Evolutionary conservation across 352 stramenopile species (phyloP).

Genomic region (Pythium rishiriense): DNA sequence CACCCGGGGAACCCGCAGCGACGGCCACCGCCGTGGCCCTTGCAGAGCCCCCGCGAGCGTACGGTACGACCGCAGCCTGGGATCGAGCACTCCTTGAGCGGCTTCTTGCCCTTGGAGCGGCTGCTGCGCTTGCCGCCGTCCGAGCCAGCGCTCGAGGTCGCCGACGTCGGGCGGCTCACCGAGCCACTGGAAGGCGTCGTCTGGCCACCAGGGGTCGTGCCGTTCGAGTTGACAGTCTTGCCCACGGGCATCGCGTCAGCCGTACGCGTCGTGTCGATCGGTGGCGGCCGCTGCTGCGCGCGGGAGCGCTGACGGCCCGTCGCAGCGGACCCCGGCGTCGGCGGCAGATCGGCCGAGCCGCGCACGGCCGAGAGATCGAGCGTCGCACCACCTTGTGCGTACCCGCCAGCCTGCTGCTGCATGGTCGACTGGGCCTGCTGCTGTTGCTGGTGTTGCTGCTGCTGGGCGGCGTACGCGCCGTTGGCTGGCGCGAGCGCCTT

Average conservation of each 20-base stretch:
- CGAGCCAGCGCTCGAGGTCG: constrained; percentile 22
- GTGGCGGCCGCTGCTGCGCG: constrained; percentile 23
- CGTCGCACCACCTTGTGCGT: background rate
- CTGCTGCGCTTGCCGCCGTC: constrained; percentile 18
- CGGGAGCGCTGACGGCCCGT: constrained; percentile 15
- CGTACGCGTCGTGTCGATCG: constrained; percentile 29
- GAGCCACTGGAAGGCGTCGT: constrained; percentile 23
- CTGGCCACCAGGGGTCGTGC: constrained; percentile 4
- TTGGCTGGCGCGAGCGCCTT: constrained; percentile 28
- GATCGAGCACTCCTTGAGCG: constrained; percentile 78
- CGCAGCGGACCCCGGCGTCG: background rate
- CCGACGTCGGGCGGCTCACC: constrained; percentile 24
- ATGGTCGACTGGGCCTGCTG: too few species aligned
- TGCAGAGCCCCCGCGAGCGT: constrained; percentile 78
- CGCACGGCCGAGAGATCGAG: constrained; percentile 15
- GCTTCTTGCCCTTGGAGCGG: constrained; percentile 69
- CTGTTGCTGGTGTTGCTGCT: constrained; percentile 16
- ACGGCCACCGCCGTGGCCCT: constrained; percentile 72
- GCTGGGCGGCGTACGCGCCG: constrained; percentile 25
- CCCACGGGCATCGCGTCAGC: constrained; percentile 18
- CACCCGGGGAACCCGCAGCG: constrained; percentile 72
- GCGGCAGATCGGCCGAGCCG: constrained; percentile 8
- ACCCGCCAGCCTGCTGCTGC: too few species aligned
- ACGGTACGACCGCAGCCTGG: constrained; percentile 72
- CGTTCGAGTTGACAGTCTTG: constrained; percentile 21